A percentile compares a stretch with the other conserved stretches of the same genome.
phyloP scores from a whole-genome alignment of 768 basidiomycete genomes.

The Rhodotorula taiwanensis region DNA sequence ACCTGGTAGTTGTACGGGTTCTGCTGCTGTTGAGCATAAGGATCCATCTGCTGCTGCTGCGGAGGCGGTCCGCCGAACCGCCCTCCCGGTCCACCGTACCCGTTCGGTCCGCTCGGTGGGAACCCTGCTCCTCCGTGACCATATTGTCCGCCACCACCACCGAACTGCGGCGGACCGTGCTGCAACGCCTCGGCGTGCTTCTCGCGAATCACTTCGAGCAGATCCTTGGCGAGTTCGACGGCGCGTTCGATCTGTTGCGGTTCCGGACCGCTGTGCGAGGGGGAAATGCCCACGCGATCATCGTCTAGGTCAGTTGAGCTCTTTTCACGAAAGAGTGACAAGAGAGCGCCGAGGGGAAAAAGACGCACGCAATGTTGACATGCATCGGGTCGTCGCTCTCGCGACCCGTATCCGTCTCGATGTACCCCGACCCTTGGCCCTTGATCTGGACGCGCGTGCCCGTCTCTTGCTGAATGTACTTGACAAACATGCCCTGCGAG shows the following conservation, averaged over 20 bases:
- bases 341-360: conserved; percentile 26
- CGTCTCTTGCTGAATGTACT: conserved; percentile 95
- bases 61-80: background rate
- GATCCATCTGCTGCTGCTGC: too few species aligned
- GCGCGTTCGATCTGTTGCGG: conserved; percentile 79
- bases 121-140: background rate
- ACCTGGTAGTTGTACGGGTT: conserved; percentile 28
- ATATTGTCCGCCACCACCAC: background rate
- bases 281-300: too few species aligned
- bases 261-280: conserved; percentile 63
- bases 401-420: conserved; percentile 80
- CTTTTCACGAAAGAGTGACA: background rate
- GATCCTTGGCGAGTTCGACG: conserved; percentile 77
- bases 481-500: conserved; percentile 86
- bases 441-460: conserved; percentile 96
- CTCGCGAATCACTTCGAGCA: conserved; percentile 75
- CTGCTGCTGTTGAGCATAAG: too few species aligned
- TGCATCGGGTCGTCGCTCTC: conserved; percentile 86
- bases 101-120: background rate
- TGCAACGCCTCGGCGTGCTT: conserved; percentile 77
- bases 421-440: conserved; percentile 86
- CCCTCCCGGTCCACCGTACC: conserved; percentile 11
- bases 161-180: conserved; percentile 18
- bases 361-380: conserved; percentile 76
- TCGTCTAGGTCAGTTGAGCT: background rate